phyloP scores from a whole-genome alignment of 2,329 filamentous ascomycete species.

The Fusarium sp. region DNA sequence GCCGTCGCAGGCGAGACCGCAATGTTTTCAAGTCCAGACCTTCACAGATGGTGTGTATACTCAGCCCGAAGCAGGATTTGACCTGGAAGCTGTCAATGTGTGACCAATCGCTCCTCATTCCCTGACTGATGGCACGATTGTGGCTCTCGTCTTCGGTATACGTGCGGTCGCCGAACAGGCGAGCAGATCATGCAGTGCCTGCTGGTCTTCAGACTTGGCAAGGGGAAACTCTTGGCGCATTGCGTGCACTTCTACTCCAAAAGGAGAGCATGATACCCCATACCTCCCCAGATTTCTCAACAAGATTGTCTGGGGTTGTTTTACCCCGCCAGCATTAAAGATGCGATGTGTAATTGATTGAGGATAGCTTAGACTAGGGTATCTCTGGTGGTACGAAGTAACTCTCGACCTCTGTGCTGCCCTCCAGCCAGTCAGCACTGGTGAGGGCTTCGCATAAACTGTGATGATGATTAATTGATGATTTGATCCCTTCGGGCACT shows the following conservation, averaged over 20 bases:
- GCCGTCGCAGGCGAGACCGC: no score
- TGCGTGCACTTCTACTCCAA: background rate
- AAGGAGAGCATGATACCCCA: background rate
- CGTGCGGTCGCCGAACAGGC: background rate
- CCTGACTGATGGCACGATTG: background rate
- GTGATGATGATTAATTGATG: background rate
- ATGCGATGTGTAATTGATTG: background rate
- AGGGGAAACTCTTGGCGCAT: background rate
- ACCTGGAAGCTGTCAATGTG: background rate
- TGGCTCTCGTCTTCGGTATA: background rate
- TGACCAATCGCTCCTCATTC: background rate
- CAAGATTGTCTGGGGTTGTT: background rate
- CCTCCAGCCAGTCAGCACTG: background rate
- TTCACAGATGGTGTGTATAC: slow-evolving; percentile 3
- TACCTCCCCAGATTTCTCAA: background rate
- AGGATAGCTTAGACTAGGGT: background rate
- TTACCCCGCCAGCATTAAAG: background rate
- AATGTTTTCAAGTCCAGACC: background rate
- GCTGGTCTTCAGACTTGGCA: background rate
- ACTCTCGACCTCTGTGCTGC: background rate
- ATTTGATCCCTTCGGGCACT: background rate
- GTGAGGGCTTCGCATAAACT: background rate
- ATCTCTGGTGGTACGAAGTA: background rate
- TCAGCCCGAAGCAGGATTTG: background rate
- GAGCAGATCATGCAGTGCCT: background rate